Evolutionary conservation across 2,329 filamentous ascomycete species (phyloP).

Genomic region (Paecilomyces dactylethromorphus): DNA sequence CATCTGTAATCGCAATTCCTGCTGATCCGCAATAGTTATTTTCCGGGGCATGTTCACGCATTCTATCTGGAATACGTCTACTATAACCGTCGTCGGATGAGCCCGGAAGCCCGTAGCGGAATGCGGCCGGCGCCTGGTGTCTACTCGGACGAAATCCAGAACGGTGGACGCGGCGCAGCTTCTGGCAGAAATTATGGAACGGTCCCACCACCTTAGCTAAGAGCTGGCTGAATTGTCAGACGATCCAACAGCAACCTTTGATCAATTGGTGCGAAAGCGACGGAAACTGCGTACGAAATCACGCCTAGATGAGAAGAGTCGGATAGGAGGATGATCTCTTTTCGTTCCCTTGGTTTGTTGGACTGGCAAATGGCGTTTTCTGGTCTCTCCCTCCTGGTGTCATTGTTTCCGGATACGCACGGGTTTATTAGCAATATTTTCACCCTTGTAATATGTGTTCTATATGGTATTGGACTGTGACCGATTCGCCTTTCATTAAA

Average conservation of each 20-base stretch:
- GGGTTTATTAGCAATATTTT: not conserved
- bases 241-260: not conserved
- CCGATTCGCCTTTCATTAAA: not conserved
- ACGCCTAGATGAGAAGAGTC: not conserved
- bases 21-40: constrained; percentile 43
- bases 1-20: not conserved
- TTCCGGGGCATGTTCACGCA: constrained; percentile 73
- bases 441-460: not conserved
- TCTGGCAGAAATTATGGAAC: constrained; percentile 17
- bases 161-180: constrained; percentile 20
- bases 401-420: not conserved
- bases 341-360: not conserved
- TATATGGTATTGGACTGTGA: not conserved
- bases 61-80: constrained; percentile 82
- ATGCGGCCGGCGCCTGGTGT: constrained; percentile 27
- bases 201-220: not conserved
- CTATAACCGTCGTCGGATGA: constrained; percentile 54
- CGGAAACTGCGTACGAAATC: not conserved
- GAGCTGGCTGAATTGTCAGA: constrained; percentile 4
- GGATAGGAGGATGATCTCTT: not conserved
- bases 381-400: not conserved
- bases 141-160: constrained; percentile 34
- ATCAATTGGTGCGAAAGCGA: not conserved
- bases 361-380: not conserved
- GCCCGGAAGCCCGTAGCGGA: constrained; percentile 13